Evolutionary conservation across 495 filamentous ascomycete species (phyloP).

Genomic region (Aspergillus funiculosus): DNA sequence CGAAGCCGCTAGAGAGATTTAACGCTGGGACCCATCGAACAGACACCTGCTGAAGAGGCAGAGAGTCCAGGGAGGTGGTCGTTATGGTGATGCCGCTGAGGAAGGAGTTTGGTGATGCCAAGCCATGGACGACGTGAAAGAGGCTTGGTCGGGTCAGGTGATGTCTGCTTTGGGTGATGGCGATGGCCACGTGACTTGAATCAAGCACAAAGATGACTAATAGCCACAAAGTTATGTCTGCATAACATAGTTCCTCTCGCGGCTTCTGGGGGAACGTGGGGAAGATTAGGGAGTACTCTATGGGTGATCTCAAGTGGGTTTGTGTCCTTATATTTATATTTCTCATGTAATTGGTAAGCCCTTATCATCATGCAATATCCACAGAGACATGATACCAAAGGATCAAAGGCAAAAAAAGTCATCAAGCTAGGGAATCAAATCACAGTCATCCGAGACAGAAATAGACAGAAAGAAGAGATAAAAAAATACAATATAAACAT

Average conservation of each 20-base stretch:
- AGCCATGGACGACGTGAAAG: conserved; percentile 36
- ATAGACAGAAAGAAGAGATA: conserved; percentile 4
- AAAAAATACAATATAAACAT: conserved; percentile 29
- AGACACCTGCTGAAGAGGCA: conserved; percentile 19
- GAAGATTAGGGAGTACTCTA: no score
- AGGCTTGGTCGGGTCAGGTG: conserved; percentile 30
- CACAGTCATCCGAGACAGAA: conserved; percentile 20
- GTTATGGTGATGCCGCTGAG: conserved; percentile 23
- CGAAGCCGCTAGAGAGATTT: conserved; percentile 22
- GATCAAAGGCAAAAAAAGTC: conserved; percentile 12
- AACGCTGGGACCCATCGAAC: conserved; percentile 27
- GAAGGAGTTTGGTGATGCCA: conserved; percentile 40
- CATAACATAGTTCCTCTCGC: no score
- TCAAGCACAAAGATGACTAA: no score
- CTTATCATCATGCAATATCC: conserved; percentile 9
- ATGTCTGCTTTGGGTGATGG: conserved; percentile 26
- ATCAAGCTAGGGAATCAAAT: conserved; percentile 33
- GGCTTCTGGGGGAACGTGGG: no score
- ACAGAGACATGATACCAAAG: background rate
- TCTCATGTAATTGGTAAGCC: background rate
- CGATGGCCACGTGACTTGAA: conserved; percentile 13
- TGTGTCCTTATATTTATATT: no score
- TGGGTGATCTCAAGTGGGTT: no score
- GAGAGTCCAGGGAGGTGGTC: conserved; percentile 12
- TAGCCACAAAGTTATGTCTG: no score